phyloP scores from a whole-genome alignment of 306 rosid genomes.

The Lathyrus sativus region DNA sequence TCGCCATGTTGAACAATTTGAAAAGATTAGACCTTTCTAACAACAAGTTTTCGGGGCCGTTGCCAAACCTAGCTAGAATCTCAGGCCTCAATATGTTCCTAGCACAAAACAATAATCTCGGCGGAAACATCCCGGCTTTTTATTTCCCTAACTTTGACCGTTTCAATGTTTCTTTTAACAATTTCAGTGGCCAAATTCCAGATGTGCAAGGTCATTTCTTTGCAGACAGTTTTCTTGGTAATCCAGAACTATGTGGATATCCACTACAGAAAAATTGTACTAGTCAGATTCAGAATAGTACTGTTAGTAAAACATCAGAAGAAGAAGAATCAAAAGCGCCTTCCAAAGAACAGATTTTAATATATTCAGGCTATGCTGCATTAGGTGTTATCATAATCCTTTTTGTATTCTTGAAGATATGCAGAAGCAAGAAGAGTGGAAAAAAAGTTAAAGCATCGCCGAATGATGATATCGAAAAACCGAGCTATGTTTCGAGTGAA shows the following conservation, averaged over 20 bases:
- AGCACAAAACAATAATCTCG: constrained; percentile 62
- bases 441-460: constrained; percentile 45
- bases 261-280: constrained; percentile 55
- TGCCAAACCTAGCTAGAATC: constrained; percentile 64
- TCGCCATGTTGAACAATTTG: constrained; percentile 51
- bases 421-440: constrained; percentile 45
- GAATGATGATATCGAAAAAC: constrained; percentile 41
- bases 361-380: constrained; percentile 67
- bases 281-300: neutral
- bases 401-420: constrained; percentile 44
- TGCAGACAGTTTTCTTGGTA: constrained; percentile 61
- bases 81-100: constrained; percentile 62
- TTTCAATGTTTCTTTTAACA: constrained; percentile 67
- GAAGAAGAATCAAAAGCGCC: constrained; percentile 37
- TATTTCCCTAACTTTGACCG: constrained; percentile 56
- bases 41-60: constrained; percentile 54
- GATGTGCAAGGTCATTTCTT: constrained; percentile 40
- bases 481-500: constrained; percentile 46
- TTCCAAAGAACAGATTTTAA: constrained; percentile 48
- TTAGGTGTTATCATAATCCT: constrained; percentile 48
- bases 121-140: constrained; percentile 56
- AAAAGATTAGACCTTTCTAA: constrained; percentile 61
- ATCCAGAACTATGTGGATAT: constrained; percentile 64
- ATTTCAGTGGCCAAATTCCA: constrained; percentile 56
- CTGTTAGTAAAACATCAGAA: neutral